A percentile compares a stretch with the other conserved stretches of the same genome.
These are phyloP conservation scores for Backusella westeae DNA, from an alignment of 192 early-diverging fungal species.

Conservation along the genomic window DNA sequence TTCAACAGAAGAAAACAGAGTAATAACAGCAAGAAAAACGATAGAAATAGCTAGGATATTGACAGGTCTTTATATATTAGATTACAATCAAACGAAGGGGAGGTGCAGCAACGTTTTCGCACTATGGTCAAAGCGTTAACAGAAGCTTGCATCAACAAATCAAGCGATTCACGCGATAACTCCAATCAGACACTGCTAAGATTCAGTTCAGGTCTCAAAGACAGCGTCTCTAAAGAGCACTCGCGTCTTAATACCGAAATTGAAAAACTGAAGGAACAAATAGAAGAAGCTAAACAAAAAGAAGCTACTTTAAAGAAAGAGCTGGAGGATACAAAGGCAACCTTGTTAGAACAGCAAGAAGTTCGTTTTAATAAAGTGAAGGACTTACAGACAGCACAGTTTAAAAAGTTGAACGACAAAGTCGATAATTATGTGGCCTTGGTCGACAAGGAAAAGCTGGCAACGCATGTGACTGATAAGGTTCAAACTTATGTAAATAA, in stretches of 20 bases:
- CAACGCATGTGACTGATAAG: background rate
- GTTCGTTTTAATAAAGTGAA: background rate
- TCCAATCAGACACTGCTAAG: background rate
- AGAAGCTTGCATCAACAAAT: background rate
- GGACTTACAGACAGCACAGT: background rate
- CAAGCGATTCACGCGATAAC: background rate
- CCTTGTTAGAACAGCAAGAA: background rate
- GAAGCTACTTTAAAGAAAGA: background rate
- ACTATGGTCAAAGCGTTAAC: background rate
- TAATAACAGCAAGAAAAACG: background rate
- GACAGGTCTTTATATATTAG: background rate
- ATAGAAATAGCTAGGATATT: background rate
- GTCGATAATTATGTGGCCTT: background rate
- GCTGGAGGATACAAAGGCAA: background rate
- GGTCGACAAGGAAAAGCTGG: background rate
- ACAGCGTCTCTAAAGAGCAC: background rate
- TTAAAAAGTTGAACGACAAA: background rate
- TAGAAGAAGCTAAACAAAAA: background rate
- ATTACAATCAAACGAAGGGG: background rate
- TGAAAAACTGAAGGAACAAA: background rate
- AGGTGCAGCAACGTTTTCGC: background rate
- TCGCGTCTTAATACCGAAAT: background rate
- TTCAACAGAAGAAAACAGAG: background rate
- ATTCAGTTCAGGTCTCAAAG: background rate
- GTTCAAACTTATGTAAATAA: background rate